Evolutionary conservation across 139 green algal genomes (phyloP).

Genomic region (Chlorella sp.): DNA sequence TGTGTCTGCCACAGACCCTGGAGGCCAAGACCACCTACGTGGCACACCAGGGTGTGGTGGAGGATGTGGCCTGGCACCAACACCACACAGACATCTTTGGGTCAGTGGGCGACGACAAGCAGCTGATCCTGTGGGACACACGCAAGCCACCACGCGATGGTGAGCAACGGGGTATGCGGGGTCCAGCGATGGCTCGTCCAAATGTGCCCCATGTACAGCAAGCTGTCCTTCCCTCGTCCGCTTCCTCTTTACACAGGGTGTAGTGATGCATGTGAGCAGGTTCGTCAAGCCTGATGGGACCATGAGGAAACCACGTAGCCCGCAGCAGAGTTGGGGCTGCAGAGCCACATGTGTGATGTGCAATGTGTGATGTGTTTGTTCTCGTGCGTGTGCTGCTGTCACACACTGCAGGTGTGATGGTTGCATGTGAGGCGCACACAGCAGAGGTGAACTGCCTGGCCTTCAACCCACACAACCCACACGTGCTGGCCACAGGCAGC

Average conservation of each 20-base stretch:
- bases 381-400: too few relatives aligned
- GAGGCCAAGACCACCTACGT: constrained; percentile 70
- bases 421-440: constrained; percentile 68
- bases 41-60: constrained; percentile 78
- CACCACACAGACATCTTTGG: constrained; percentile 91
- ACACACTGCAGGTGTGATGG: constrained; percentile 42
- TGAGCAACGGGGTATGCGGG: too few relatives aligned
- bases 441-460: constrained; percentile 97
- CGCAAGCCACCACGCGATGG: constrained; percentile 47
- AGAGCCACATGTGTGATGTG: too few relatives aligned
- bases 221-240: too few relatives aligned
- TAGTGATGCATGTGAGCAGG: too few relatives aligned
- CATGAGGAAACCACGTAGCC: too few relatives aligned
- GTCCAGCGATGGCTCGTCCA: too few relatives aligned
- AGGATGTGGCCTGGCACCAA: constrained; percentile 97
- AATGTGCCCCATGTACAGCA: too few relatives aligned
- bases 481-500: constrained; percentile 89
- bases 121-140: constrained; percentile 95
- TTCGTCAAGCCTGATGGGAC: too few relatives aligned
- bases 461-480: constrained; percentile 98
- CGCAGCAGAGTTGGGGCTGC: too few relatives aligned
- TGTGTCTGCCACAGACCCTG: constrained; percentile 51
- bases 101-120: constrained; percentile 92
- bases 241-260: too few relatives aligned
- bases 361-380: too few relatives aligned